phyloP scores from a whole-genome alignment of 768 basidiomycete genomes.

The Chiua virens region DNA sequence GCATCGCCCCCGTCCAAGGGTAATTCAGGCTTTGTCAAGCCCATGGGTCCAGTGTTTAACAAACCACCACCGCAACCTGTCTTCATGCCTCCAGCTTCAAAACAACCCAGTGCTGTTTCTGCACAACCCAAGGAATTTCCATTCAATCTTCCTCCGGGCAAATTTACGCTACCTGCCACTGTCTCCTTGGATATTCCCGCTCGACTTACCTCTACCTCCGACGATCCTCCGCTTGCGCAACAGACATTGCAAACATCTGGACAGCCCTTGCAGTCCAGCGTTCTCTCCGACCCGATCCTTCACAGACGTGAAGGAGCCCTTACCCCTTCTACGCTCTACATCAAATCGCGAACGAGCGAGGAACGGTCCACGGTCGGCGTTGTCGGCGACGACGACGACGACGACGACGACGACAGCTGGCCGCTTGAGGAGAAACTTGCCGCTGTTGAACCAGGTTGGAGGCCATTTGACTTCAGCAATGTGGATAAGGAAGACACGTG shows the following conservation, averaged over 20 bases:
- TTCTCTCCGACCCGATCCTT: constrained; percentile 51
- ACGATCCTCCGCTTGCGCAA: constrained; percentile 20
- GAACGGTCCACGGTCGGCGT: not conserved
- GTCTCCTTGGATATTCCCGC: constrained; percentile 46
- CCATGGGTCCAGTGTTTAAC: constrained; percentile 56
- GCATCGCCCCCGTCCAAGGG: constrained; percentile 48
- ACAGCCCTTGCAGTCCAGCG: constrained; percentile 56
- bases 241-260: constrained; percentile 38
- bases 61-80: constrained; percentile 41
- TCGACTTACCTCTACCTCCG: constrained; percentile 30
- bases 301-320: constrained; percentile 44
- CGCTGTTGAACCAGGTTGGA: constrained; percentile 56
- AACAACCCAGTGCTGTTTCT: constrained; percentile 5
- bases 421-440: constrained; percentile 66
- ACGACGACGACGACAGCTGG: constrained; percentile 71
- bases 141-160: constrained; percentile 36
- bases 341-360: constrained; percentile 36
- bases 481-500: constrained; percentile 74
- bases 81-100: constrained; percentile 26
- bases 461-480: constrained; percentile 48
- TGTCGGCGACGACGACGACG: constrained; percentile 40
- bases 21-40: constrained; percentile 29
- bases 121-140: constrained; percentile 30
- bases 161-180: constrained; percentile 45
- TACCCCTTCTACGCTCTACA: constrained; percentile 56